Evolutionary conservation across 345 rosid species (phyloP).

Genomic region (Brassica carinata): DNA sequence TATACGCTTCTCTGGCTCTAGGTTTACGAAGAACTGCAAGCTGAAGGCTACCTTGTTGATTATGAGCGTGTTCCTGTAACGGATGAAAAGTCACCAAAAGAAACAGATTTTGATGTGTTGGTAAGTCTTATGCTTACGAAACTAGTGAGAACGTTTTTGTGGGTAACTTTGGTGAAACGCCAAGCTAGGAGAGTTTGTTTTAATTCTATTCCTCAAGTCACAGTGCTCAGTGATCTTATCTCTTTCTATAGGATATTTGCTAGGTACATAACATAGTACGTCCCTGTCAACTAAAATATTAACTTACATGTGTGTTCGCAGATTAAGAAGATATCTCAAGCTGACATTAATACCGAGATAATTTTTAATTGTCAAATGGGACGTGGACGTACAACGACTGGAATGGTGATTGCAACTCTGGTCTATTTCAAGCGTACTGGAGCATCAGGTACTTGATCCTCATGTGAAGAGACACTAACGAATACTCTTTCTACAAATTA

Average conservation of each 20-base stretch:
- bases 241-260: slow-evolving; percentile 17
- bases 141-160: not conserved
- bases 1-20: slow-evolving; percentile 30
- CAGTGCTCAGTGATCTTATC: slow-evolving; percentile 14
- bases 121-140: slow-evolving; percentile 52
- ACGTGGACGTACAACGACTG: slow-evolving; percentile 97
- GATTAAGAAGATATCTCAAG: slow-evolving; percentile 84
- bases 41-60: slow-evolving; percentile 81
- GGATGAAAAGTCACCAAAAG: slow-evolving; percentile 96
- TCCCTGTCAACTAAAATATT: not conserved
- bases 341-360: slow-evolving; percentile 69
- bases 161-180: not conserved
- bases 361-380: slow-evolving; percentile 99
- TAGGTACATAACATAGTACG: slow-evolving; percentile 1
- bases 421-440: slow-evolving; percentile 87
- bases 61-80: slow-evolving; percentile 97
- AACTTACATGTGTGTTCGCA: slow-evolving; percentile 38
- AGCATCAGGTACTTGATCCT: slow-evolving; percentile 67
- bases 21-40: slow-evolving; percentile 89
- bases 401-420: slow-evolving; percentile 97
- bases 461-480: slow-evolving; percentile 20
- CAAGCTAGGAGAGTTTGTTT: not conserved
- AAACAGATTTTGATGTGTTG: slow-evolving; percentile 82
- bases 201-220: slow-evolving; percentile 4
- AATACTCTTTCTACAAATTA: slow-evolving; percentile 3